Conservation (phyloP, 331 rosid genomes). For the Rhamnella rubrinervis region DNA sequence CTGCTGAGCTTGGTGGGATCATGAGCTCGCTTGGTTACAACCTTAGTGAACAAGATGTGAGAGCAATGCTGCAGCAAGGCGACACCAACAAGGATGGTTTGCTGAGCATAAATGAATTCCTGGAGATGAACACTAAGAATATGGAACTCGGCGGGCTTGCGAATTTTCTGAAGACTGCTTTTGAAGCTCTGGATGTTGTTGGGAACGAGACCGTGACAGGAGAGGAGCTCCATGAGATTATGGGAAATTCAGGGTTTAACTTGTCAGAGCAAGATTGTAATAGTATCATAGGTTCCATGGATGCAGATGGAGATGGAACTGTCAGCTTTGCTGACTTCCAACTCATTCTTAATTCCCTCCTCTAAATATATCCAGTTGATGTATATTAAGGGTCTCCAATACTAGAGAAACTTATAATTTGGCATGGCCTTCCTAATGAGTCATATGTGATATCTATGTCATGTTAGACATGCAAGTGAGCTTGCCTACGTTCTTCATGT, state of each 20-base stretch:
- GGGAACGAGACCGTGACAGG: slow-evolving; percentile 51
- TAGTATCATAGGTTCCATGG: slow-evolving; percentile 54
- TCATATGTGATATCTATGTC: too few species aligned
- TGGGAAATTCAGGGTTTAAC: slow-evolving; percentile 35
- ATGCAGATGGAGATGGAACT: slow-evolving; percentile 72
- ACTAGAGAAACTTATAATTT: too few species aligned
- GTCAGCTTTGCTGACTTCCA: slow-evolving; percentile 57
- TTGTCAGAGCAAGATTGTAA: slow-evolving; percentile 48
- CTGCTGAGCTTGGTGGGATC: slow-evolving; percentile 61
- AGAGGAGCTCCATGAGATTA: slow-evolving; percentile 49
- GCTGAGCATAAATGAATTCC: slow-evolving; percentile 55
- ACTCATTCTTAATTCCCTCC: slow-evolving; percentile 50
- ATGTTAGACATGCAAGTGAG: too few species aligned
- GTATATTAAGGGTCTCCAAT: too few species aligned
- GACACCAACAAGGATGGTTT: slow-evolving; percentile 65
- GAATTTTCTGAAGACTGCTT: slow-evolving; percentile 34
- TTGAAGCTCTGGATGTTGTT: slow-evolving; percentile 44
- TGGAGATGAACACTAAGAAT: slow-evolving; percentile 61
- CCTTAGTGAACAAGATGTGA: slow-evolving; percentile 46
- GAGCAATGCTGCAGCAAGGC: slow-evolving; percentile 57
- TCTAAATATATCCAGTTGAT: slow-evolving; percentile 9
- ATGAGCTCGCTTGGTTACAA: slow-evolving; percentile 69
- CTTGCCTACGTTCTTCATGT: too few species aligned
- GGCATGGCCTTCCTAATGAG: too few species aligned
- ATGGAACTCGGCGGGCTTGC: slow-evolving; percentile 45